Base-by-base conservation (phyloP, 371 early-diverging fungal species). In the Lichtheimia ornata region DNA sequence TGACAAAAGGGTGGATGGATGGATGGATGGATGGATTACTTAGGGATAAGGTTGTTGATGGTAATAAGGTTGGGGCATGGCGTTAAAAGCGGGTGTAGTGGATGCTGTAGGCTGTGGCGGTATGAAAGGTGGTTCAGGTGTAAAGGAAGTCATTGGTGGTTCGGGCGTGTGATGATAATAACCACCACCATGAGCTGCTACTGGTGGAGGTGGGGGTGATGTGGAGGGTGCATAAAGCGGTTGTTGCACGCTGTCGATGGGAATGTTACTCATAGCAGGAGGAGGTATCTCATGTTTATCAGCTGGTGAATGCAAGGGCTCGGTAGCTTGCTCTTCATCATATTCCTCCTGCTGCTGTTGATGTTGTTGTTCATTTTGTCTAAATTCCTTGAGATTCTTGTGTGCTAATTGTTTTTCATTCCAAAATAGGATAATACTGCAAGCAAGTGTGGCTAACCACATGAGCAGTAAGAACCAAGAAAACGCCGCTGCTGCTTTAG, bases 391-490 rank as follows among this genome's bases (percentile, higher is more conserved):
- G 15, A 76, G 56, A 58, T 68, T 72, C 40, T 74, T 63, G 49
- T 72, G 77, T 25, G 76, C 70, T 0, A 67, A 50, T 14, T 67
- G 64, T 28, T 77, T 80, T 58, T 80, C 81, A 41, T 64, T 71
- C 71, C 75, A 77, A 52, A 75, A 73, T 11, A 65, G 56, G 18
- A 80, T 59, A 25, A 63, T 54, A 2, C 71, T 67, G 28, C 72
- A 65, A 15, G 65, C 44, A 41, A 77, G 57, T 14, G 77, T 66
- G 4, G 57, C 57, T 9, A 77, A 9, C 77, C 81, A 80, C 40
- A 72, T 25, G 51, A 80, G 51, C 62, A 75, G 73, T n/a, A 72
- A 75, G 17, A 75, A 61, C 81, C 81, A 80, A 18, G 76, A 56
- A 65, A 80, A 77, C 13, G 56, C 81, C 28, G 77, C 72, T n/a